phyloP scores from a whole-genome alignment of 1,284 basidiomycete genomes.

The Ceratobasidium sp. region DNA sequence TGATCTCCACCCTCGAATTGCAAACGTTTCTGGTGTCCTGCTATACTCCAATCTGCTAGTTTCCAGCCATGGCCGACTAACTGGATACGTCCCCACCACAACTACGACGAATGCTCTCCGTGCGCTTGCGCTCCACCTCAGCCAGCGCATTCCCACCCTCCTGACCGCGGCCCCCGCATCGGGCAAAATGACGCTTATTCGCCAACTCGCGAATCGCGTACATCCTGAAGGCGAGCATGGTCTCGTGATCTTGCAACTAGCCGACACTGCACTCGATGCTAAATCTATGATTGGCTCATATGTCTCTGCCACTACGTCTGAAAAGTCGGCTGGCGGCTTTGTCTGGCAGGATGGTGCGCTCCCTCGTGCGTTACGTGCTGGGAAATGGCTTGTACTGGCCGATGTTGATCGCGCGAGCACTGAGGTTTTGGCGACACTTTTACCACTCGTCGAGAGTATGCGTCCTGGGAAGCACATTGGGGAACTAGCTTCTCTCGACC shows the following conservation, averaged over 20 bases:
- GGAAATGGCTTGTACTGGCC: slow-evolving; percentile 93
- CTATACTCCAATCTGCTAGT: slow-evolving; percentile 57
- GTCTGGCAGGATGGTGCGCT: slow-evolving; percentile 97
- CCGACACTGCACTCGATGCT: slow-evolving; percentile 93
- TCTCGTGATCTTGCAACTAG: slow-evolving; percentile 85
- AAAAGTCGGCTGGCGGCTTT: slow-evolving; percentile 72
- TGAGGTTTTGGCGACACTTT: slow-evolving; percentile 84
- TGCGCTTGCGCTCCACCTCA: slow-evolving; percentile 68
- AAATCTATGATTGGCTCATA: slow-evolving; percentile 94
- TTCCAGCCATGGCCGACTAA: slow-evolving; percentile 48
- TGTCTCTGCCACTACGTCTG: slow-evolving; percentile 81
- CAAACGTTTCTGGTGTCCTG: slow-evolving; percentile 69
- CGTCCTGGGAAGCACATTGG: slow-evolving; percentile 78
- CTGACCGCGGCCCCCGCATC: slow-evolving; percentile 88
- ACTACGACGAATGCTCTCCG: slow-evolving; percentile 67
- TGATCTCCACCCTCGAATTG: slow-evolving; percentile 56
- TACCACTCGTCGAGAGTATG: slow-evolving; percentile 84
- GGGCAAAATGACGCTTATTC: slow-evolving; percentile 85
- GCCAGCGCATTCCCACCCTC: slow-evolving; percentile 77
- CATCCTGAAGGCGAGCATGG: slow-evolving; percentile 59
- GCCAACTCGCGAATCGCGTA: slow-evolving; percentile 73
- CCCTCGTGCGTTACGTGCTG: slow-evolving; percentile 87
- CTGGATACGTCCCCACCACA: slow-evolving; percentile 67
- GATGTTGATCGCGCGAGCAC: slow-evolving; percentile 89
- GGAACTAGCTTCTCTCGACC: slow-evolving; percentile 67